Conservation (phyloP, 805 yeast species). For the Diddensiella transvaalensis region DNA sequence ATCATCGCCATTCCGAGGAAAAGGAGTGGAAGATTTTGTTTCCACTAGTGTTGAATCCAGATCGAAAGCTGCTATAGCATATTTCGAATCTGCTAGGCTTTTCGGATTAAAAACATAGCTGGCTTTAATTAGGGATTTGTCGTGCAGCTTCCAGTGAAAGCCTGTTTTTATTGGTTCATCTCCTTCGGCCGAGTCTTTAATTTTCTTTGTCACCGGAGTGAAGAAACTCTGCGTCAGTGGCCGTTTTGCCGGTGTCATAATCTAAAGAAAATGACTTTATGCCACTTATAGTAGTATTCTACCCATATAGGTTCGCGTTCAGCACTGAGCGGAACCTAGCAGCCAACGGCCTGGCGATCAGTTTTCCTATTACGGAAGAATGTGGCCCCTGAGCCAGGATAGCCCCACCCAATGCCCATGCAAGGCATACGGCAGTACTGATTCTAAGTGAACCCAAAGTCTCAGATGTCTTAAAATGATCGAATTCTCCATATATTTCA, state of each 20-base stretch:
- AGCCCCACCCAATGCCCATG: too few species aligned
- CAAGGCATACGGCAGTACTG: too few species aligned
- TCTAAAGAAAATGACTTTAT: too few species aligned
- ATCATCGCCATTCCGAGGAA: conserved; percentile 58
- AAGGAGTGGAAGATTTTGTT: conserved; percentile 60
- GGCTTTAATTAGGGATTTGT: conserved; percentile 6
- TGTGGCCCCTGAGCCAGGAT: too few species aligned
- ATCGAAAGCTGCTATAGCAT: conserved; percentile 69
- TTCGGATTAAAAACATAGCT: neutral
- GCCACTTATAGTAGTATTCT: too few species aligned
- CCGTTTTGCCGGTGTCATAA: neutral
- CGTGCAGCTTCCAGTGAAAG: neutral
- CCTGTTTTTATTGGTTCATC: neutral
- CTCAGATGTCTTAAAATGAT: too few species aligned
- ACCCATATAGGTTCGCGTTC: neutral
- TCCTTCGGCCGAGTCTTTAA: neutral
- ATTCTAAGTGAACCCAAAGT: too few species aligned
- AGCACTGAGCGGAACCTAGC: too few species aligned
- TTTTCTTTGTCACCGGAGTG: neutral
- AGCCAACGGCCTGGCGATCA: too few species aligned
- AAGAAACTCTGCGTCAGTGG: neutral
- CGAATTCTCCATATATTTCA: too few species aligned
- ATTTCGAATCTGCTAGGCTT: neutral
- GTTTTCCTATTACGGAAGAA: too few species aligned
- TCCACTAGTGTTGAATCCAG: conserved; percentile 74